A percentile compares a stretch with the other conserved stretches of the same genome.
These are phyloP conservation scores for Ophiostoma triangulosporum DNA, from an alignment of 2,329 filamentous ascomycete genomes.

Conservation along the genomic window DNA sequence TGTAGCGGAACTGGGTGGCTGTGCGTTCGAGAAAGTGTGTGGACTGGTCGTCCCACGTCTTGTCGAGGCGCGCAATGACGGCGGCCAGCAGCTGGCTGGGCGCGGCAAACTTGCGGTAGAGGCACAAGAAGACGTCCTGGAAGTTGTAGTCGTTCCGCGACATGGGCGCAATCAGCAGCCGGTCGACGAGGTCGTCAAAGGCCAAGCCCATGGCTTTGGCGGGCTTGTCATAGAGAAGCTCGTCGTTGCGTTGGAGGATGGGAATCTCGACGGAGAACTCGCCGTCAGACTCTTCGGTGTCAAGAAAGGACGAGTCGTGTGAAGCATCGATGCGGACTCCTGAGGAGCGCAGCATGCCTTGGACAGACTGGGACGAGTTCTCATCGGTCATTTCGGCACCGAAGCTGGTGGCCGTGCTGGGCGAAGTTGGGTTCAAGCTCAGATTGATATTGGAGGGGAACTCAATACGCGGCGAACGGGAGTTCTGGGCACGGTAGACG, in stretches of 20 bases:
- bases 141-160: slow-evolving; percentile 86
- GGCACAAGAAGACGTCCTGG: slow-evolving; percentile 71
- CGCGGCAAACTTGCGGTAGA: slow-evolving; percentile 87
- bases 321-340: slow-evolving; percentile 38
- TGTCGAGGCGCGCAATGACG: slow-evolving; percentile 64
- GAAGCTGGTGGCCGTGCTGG: slow-evolving; percentile 11
- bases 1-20: slow-evolving; percentile 67
- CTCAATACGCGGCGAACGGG: slow-evolving; percentile 35
- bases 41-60: slow-evolving; percentile 49
- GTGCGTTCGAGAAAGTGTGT: slow-evolving; percentile 63
- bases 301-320: slow-evolving; percentile 42
- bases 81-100: slow-evolving; percentile 65
- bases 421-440: slow-evolving; percentile 17
- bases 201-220: slow-evolving; percentile 38
- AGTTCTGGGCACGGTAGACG: slow-evolving; percentile 27
- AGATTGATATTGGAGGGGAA: slow-evolving; percentile 14
- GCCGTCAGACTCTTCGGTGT: slow-evolving; percentile 56
- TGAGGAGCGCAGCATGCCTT: slow-evolving; percentile 35
- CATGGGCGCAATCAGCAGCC: slow-evolving; percentile 69
- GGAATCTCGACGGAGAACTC: slow-evolving; percentile 58
- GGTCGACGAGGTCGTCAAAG: slow-evolving; percentile 68
- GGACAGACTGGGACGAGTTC: slow-evolving; percentile 31
- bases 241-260: slow-evolving; percentile 52
- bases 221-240: slow-evolving; percentile 41
- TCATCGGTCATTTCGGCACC: slow-evolving; percentile 31